phyloP scores from a whole-genome alignment of 1,284 basidiomycete species.

The Irpex sp. region DNA sequence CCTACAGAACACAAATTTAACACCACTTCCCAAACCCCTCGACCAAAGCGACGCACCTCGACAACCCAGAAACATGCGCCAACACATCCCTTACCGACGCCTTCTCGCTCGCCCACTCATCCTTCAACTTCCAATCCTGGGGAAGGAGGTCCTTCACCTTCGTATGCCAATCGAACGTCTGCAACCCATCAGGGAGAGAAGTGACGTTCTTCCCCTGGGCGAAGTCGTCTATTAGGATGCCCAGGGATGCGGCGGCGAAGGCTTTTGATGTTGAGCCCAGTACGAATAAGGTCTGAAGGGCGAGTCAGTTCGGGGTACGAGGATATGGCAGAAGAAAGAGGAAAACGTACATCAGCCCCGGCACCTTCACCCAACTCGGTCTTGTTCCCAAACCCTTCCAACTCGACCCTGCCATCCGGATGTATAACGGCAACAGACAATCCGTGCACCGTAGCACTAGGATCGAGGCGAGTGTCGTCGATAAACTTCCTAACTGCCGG shows the following conservation, averaged over 20 bases:
- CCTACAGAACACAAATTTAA: neutral
- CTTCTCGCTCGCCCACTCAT: conserved; percentile 29
- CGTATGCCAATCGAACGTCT: conserved; percentile 29
- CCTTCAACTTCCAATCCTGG: conserved; percentile 28
- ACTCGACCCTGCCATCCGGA: neutral
- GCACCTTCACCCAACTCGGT: conserved; percentile 21
- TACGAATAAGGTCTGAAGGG: conserved; percentile 31
- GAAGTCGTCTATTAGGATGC: conserved; percentile 36
- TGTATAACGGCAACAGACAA: too few relatives aligned
- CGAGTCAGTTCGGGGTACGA: neutral
- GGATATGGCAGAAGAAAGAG: too few relatives aligned
- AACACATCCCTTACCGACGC: conserved; percentile 32
- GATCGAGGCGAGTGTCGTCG: neutral
- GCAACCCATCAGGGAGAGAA: conserved; percentile 26
- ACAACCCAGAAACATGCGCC: conserved; percentile 33
- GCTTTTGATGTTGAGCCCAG: conserved; percentile 34
- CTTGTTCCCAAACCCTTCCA: conserved; percentile 19
- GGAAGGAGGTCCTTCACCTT: conserved; percentile 32
- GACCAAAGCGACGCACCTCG: conserved; percentile 18
- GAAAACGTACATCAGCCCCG: conserved; percentile 19
- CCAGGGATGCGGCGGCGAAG: conserved; percentile 33
- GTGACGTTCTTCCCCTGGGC: conserved; percentile 29
- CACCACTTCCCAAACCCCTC: too few relatives aligned
- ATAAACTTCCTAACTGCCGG: neutral
- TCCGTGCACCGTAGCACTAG: too few relatives aligned